Base-by-base conservation (phyloP, 2,329 filamentous ascomycete species). In the Lecanosticta acicola region DNA sequence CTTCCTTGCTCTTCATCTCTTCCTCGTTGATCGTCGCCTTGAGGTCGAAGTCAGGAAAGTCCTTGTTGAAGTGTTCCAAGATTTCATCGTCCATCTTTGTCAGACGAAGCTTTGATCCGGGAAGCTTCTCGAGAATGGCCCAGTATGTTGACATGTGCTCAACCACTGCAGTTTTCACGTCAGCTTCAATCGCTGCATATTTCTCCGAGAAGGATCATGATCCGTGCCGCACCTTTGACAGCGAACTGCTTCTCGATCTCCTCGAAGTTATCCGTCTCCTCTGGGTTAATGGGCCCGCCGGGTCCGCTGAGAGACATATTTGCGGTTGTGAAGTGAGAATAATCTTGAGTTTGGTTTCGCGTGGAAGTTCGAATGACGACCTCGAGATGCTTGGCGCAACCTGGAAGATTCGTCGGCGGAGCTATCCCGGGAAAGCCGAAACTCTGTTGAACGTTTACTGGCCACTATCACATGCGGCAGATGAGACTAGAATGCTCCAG, bases 191-290 rank as follows among this genome's bases (percentile, higher is more conserved):
- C n/a, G n/a, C n/a, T n/a, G n/a, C n/a, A n/a, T n/a, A n/a, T n/a
- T n/a, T n/a, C n/a, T n/a, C n/a, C n/a, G n/a, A n/a, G n/a, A n/a
- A n/a, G n/a, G n/a, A n/a, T n/a, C n/a, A n/a, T n/a, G n/a, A n/a
- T n/a, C n/a, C 20, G 16, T 4, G 11, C 29, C n/a, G 26, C 10
- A 88, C 86, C 85, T 76, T 97, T 97, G 61, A 98, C 93, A 21
- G 93, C 93, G 63, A 98, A 98, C 70, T 97, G 93, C 78, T 96
- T 95, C 79, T 98, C 93, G 67, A 98, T 96, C 87, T 67, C 64
- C 46, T 67, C 64, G 43, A 60, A 64, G 69, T 87, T 87, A 63
- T 84, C 78, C 29, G 81, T 79, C 65, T 81, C 70, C 62, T 85
- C 79, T 13, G 71, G 57, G 50, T 68, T 67, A 54, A 72, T 54